Evolutionary conservation across 306 rosid species (phyloP).

Genomic region (Vicia sativa): DNA sequence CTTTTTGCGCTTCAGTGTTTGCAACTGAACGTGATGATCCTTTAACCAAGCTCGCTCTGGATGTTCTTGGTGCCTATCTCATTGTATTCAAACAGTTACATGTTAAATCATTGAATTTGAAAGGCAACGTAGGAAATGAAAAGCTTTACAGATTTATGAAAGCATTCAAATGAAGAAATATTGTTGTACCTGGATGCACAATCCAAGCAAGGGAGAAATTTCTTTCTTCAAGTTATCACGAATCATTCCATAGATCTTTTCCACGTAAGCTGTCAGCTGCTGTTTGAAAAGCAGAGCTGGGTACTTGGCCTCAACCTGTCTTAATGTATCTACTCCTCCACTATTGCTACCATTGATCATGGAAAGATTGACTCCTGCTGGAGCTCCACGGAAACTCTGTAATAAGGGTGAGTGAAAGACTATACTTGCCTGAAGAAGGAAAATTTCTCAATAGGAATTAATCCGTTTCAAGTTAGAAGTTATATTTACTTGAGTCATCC

Average conservation of each 20-base stretch:
- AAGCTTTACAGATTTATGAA: constrained; percentile 25
- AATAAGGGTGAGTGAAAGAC: constrained; percentile 18
- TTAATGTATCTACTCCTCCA: constrained; percentile 70
- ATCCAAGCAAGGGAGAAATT: constrained; percentile 94
- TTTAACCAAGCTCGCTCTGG: constrained; percentile 93
- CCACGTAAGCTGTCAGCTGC: constrained; percentile 98
- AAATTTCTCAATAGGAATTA: constrained; percentile 6
- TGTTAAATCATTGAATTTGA: constrained; percentile 21
- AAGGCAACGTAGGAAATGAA: constrained; percentile 28
- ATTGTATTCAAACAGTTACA: constrained; percentile 40
- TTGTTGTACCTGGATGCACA: constrained; percentile 85
- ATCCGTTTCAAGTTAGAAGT: constrained; percentile 35
- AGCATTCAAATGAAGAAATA: constrained; percentile 36
- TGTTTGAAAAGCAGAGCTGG: constrained; percentile 98
- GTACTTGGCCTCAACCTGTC: constrained; percentile 98
- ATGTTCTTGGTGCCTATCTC: constrained; percentile 93
- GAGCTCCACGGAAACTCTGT: constrained; percentile 68
- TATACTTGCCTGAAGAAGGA: constrained; percentile 32
- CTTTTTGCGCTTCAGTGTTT: constrained; percentile 86
- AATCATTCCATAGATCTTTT: constrained; percentile 98
- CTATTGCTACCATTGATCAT: constrained; percentile 49
- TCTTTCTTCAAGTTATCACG: constrained; percentile 98
- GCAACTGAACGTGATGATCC: constrained; percentile 88
- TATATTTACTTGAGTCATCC: constrained; percentile 59
- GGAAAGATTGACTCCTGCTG: constrained; percentile 55